Evolutionary conservation across 371 early-diverging fungal genomes (phyloP), one percentile per base, ranked within the genome.

Genomic region (Catenaria anguillulae): DNA sequence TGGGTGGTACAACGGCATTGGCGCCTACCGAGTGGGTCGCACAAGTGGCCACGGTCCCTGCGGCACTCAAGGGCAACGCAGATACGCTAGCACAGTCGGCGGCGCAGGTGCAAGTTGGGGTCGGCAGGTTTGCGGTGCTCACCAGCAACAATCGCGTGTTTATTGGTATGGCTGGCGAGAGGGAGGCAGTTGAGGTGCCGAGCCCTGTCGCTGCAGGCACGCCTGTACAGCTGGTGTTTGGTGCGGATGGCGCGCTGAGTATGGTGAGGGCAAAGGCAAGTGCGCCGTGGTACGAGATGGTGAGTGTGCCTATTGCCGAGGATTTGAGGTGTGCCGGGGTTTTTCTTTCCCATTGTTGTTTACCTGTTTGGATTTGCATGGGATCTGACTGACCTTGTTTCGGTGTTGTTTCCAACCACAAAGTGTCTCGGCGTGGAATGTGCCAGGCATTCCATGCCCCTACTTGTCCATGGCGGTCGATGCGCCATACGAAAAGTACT

Each of bases 81-180:
- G n/a, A n/a, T n/a, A n/a, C n/a, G n/a, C n/a, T n/a, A n/a, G n/a
- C n/a, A 13, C 37, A 37, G 37, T 37, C 37, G 8, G 37, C 37
- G 8, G 37, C 8, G 37, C 37, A 37, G 8, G 37, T 4, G 37
- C 37, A 13, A 4, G 37, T 17, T 43, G 19, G 45, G 45, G 10
- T 13, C 37, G 56, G 52, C 4, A 26, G 24, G n/a, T 64, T 67
- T 48, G 67, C 67, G 17, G 67, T 61, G 5, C 48, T 70, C 42
- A 70, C 70, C 19, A 65, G 65, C 29, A 64, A 40, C 17, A 67
- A 64, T 35, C 55, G 70, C 62, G 62, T 37, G n/a, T 34, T 52
- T 37, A 19, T 40, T 24, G 52, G 31, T n/a, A 61, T 17, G 8
- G 45, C 42, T 2, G 31, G 52, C 21, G 19, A 21, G 35, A 6